Evolutionary conservation across 331 rosid species (phyloP), one percentile per base, ranked within the genome.

Genomic region (Acacia concinna): DNA sequence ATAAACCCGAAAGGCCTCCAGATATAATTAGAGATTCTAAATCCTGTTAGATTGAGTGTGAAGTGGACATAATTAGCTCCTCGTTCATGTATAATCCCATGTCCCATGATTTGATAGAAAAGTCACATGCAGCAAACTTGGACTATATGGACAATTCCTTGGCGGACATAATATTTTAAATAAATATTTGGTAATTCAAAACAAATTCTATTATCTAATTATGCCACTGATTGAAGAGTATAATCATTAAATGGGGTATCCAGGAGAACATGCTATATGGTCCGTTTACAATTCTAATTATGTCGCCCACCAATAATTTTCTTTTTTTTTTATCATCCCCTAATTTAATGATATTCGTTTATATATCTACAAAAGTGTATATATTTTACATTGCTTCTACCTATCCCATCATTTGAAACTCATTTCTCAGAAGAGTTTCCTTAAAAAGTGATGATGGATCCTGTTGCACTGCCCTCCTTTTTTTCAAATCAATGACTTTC

Each of bases 171-270:
- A 71, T 34, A 62, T 54, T 76, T 68, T 25, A 27, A 69, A 69
- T 28, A 74, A 77, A 46, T 43, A 25, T 79, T 79, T 43, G 28
- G 79, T 56, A 71, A 59, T 56, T 68, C 73, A 60, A 72, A 80
- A 66, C 83, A 75, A 71, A 79, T 67, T 21, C 27, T 38, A 67
- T 38, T 67, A 37, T 20, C 49, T 67, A 67, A 67, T 21, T 38
- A 37, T 37, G 72, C 32, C 76, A 78, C 78, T 87, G 84, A 82
- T 90, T 87, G 82, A 81, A 74, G n/a, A 74, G 87, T 84, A 82
- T 78, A 90, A 87, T 89, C 87, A 89, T 87, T 84, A 75, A 87
- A 80, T 84, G 84, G 79, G 87, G 83, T 75, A 87, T 78, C 87
- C 75, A 80, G 25, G 85, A 85, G 85, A 87, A 85, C 90, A 79